phyloP scores from a whole-genome alignment of 1,284 basidiomycete genomes.

The Cutaneotrichosporon sp. region DNA sequence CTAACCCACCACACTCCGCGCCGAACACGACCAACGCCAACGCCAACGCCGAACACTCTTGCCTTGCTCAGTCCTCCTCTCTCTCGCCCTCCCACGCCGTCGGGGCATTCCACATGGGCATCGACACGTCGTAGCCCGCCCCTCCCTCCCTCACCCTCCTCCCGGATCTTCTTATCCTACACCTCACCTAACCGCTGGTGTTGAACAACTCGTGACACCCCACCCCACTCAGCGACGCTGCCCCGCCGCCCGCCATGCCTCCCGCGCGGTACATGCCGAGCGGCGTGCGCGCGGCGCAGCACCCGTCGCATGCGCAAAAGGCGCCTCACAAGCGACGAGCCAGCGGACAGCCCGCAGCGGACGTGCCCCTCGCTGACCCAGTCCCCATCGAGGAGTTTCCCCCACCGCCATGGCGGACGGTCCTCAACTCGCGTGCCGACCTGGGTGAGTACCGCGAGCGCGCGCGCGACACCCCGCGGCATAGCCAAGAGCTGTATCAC shows the following conservation, averaged over 20 bases:
- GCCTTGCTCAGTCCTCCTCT: too few species aligned
- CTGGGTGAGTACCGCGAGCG: constrained; percentile 40
- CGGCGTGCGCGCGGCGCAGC: constrained; percentile 7
- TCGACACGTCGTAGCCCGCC: too few species aligned
- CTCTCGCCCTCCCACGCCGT: too few species aligned
- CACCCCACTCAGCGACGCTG: background rate
- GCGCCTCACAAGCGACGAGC: constrained; percentile 12
- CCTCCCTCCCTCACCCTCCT: background rate
- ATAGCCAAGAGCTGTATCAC: background rate
- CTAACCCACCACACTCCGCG: too few species aligned
- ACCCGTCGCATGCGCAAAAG: constrained; percentile 9
- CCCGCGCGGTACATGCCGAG: constrained; percentile 6
- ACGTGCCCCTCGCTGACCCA: constrained; percentile 18
- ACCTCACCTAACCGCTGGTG: background rate
- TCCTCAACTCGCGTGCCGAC: constrained; percentile 41
- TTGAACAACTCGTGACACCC: background rate
- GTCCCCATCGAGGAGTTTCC: constrained; percentile 41
- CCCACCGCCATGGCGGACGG: constrained; percentile 43
- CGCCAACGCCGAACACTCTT: too few species aligned
- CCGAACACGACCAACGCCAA: too few species aligned
- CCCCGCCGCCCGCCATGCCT: constrained; percentile 1
- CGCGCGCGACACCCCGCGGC: background rate
- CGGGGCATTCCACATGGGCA: too few species aligned
- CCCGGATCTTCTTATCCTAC: background rate
- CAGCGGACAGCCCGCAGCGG: constrained; percentile 4